Evolutionary conservation across 2,329 filamentous ascomycete species (phyloP).

Genomic region (Mycosphaerella arachidis): DNA sequence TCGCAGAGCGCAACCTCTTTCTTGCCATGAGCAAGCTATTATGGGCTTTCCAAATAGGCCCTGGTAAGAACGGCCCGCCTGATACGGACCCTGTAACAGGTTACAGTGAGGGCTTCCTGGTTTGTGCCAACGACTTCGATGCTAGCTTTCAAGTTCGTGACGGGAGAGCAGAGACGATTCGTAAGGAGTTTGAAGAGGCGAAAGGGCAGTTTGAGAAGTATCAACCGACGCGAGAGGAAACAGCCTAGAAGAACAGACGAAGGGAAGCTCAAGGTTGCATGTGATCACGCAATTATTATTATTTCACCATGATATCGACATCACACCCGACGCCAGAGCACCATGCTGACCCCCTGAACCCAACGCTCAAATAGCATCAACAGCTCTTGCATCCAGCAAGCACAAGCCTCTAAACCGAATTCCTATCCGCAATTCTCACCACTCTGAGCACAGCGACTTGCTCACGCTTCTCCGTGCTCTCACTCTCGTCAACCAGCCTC

Average conservation of each 20-base stretch:
- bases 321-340: not conserved
- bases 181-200: conserved; percentile 21
- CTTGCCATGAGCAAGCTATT: conserved; percentile 37
- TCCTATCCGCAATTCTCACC: not conserved
- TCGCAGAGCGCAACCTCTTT: conserved; percentile 45
- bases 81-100: conserved; percentile 23
- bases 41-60: conserved; percentile 47
- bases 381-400: not conserved
- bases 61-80: conserved; percentile 8
- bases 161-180: conserved; percentile 18
- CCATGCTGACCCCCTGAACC: not conserved
- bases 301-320: not conserved
- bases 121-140: conserved; percentile 25
- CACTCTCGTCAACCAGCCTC: not conserved
- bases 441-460: not conserved
- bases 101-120: conserved; percentile 26
- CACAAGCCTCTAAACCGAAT: not conserved
- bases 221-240: conserved; percentile 7
- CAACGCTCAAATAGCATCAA: not conserved
- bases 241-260: not conserved
- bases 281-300: not conserved
- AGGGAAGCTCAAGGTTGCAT: not conserved
- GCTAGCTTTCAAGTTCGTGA: conserved; percentile 19
- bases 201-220: conserved; percentile 20
- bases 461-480: not conserved